phyloP scores from a whole-genome alignment of 306 rosid genomes.

The Potentilla sterilis region DNA sequence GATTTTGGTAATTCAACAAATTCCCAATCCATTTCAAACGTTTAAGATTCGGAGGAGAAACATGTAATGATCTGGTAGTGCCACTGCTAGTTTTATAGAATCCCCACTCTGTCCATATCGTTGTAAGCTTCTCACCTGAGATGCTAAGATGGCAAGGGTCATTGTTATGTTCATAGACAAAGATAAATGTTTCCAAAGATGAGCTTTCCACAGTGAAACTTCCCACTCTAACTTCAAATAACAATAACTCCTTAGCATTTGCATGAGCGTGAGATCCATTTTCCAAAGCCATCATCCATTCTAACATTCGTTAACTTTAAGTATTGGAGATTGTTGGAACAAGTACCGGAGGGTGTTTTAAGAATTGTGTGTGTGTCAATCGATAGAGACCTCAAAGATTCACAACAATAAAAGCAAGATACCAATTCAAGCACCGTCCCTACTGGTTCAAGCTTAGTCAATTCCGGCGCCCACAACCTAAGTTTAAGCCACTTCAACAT shows the following conservation, averaged over 20 bases:
- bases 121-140: conserved; percentile 10
- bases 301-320: not conserved
- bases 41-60: not conserved
- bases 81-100: not conserved
- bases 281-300: not conserved
- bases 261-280: conserved; percentile 1
- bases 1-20: not conserved
- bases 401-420: not conserved
- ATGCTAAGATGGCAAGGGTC: not conserved
- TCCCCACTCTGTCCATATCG: not conserved
- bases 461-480: too few relatives aligned
- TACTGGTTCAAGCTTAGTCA: not conserved
- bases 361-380: not conserved
- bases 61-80: not conserved
- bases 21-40: not conserved
- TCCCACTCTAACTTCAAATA: too few relatives aligned
- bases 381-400: not conserved
- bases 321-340: not conserved
- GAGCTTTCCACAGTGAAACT: not conserved
- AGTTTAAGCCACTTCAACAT: conserved; percentile 12
- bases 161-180: not conserved
- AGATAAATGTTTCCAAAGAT: not conserved
- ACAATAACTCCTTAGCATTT: conserved; percentile 1
- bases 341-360: not conserved
- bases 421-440: not conserved